Conservation (phyloP, 2,329 filamentous ascomycete species). For the Triangularia verruculosa region DNA sequence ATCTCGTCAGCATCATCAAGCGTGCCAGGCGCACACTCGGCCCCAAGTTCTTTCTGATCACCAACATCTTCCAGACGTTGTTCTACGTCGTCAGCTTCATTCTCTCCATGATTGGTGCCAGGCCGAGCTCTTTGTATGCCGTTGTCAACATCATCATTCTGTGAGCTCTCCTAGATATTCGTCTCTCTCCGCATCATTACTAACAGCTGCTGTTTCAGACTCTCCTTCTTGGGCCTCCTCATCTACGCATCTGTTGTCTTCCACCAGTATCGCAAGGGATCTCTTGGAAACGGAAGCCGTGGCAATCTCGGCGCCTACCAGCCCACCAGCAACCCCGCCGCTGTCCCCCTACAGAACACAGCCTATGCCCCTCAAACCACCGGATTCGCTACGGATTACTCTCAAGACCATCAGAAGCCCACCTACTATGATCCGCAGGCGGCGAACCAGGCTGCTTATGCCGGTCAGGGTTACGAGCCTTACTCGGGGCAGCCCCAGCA, state of each 20-base stretch:
- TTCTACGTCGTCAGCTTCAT: constrained; percentile 31
- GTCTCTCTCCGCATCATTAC: neutral
- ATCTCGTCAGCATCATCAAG: constrained; percentile 35
- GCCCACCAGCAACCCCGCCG: constrained; percentile 16
- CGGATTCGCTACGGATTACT: constrained; percentile 7
- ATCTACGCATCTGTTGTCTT: constrained; percentile 34
- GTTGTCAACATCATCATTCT: constrained; percentile 29
- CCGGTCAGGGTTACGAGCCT: constrained; percentile 7
- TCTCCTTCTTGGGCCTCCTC: constrained; percentile 35
- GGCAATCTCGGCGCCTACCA: constrained; percentile 21
- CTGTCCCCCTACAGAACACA: constrained; percentile 20
- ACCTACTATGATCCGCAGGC: constrained; percentile 12
- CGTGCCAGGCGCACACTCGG: constrained; percentile 31
- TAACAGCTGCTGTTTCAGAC: constrained; percentile 21
- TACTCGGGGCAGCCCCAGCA: neutral
- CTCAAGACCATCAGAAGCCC: constrained; percentile 12
- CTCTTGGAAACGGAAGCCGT: constrained; percentile 21
- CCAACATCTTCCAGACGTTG: constrained; percentile 31
- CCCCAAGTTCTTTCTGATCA: constrained; percentile 34
- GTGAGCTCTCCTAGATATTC: constrained; percentile 23
- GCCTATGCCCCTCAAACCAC: constrained; percentile 15
- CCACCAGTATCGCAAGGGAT: constrained; percentile 29
- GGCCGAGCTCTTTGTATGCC: constrained; percentile 14
- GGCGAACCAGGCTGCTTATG: neutral
- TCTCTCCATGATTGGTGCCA: constrained; percentile 27